Evolutionary conservation across 2,329 filamentous ascomycete genomes (phyloP), one percentile per base, ranked within the genome.

Genomic region (Karstenula rhodostoma): DNA sequence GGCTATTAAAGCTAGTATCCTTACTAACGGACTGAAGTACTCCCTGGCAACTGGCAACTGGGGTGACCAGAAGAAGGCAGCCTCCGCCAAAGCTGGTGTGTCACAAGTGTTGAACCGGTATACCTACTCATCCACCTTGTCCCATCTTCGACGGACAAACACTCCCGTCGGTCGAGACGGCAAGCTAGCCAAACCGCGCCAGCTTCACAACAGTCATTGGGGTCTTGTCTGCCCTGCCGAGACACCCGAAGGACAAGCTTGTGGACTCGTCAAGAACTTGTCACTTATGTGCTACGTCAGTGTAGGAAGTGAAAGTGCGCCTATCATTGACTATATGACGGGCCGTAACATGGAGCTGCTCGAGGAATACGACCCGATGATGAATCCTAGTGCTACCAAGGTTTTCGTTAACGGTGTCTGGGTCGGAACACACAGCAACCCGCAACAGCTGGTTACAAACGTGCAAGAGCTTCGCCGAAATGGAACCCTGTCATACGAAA

Each of bases 31-130:
- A 52, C 82, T 99, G 67, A 97, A 97, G 77, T 99, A 99, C 80
- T 97, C 95, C 55, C 84, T 99, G 63, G 94, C 95, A 27, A 99
- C 95, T 15, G 95, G 95, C 67, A 99, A 99, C 80, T 99, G 95
- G 96, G 96, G 95, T 74, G 95, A 99, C 68, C 95, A 99, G 83
- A 99, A 98, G 86, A 99, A 98, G 83, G 94, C 95, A 22, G 91
- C 92, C 71, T 94, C 90, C 69, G 92, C 94, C 1, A 98, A 96
- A 66, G 95, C 95, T 49, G 96, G 95, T 85, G 95, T 99, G 49
- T 98, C 94, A 50, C 95, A 99, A 81, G 96, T 99, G 80, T 82
- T 99, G 73, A 99, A 97, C 82, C 89, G 95, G 77, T 99, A 98
- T 78, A 98, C 96, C 0, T 99, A 97, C 75, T 89, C 95, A 17